These are phyloP conservation scores for Dissoconium aciculare DNA, from an alignment of 2,329 filamentous ascomycete species.

Conservation along the genomic window DNA sequence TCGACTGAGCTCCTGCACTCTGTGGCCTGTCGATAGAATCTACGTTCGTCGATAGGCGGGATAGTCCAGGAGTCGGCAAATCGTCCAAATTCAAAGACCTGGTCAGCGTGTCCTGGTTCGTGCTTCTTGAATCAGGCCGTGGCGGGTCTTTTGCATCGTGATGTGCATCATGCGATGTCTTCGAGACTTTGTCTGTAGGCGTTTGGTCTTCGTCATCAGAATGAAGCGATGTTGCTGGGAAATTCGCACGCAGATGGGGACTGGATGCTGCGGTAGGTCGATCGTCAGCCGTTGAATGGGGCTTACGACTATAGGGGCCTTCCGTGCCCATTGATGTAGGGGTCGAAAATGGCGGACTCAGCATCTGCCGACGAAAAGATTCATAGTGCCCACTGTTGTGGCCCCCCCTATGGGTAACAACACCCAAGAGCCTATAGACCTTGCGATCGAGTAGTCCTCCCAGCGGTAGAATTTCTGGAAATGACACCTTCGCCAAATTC, in stretches of 20 bases:
- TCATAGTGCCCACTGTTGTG: conserved; percentile 97
- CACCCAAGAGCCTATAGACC: conserved; percentile 68
- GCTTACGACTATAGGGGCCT: conserved; percentile 52
- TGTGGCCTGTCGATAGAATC: not conserved
- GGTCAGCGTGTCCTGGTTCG: too few relatives aligned
- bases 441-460: conserved; percentile 65
- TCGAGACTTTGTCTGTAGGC: conserved; percentile 5
- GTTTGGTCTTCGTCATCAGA: conserved; percentile 5
- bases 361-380: conserved; percentile 75
- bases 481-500: conserved; percentile 85
- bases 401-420: conserved; percentile 88
- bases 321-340: conserved; percentile 63
- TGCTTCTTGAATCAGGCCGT: too few relatives aligned
- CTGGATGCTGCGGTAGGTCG: conserved; percentile 20
- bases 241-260: too few relatives aligned
- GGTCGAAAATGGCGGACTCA: conserved; percentile 67
- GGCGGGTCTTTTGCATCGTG: too few relatives aligned
- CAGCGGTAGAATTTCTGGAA: conserved; percentile 72
- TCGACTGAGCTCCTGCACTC: not conserved
- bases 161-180: too few relatives aligned
- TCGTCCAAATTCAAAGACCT: not conserved
- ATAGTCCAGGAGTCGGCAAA: conserved; percentile 15
- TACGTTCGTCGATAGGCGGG: conserved; percentile 10
- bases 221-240: too few relatives aligned
- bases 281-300: conserved; percentile 23